phyloP scores from a whole-genome alignment of 768 basidiomycete species.

The Lactarius sp. region DNA sequence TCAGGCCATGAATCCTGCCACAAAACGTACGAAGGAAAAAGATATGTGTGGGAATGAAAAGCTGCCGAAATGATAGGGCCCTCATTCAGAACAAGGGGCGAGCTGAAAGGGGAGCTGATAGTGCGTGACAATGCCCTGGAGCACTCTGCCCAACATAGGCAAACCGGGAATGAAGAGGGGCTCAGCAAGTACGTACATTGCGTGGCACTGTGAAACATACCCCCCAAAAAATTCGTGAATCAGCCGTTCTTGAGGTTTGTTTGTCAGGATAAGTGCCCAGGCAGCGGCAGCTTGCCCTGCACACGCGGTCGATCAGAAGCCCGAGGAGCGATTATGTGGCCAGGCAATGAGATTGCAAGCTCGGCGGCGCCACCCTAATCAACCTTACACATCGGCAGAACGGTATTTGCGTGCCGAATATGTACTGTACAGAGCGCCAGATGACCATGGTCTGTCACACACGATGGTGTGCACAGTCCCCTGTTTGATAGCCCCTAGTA shows the following conservation, averaged over 20 bases:
- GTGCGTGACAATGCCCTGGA: slow-evolving; percentile 7
- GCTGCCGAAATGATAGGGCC: slow-evolving; percentile 12
- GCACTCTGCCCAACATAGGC: slow-evolving; percentile 10
- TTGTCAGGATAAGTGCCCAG: background rate
- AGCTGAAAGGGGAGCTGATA: slow-evolving; percentile 7
- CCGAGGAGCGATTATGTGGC: background rate
- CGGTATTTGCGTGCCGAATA: background rate
- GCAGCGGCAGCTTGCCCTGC: background rate
- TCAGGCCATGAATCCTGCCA: background rate
- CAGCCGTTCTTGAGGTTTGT: background rate
- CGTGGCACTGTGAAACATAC: background rate
- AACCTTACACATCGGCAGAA: background rate
- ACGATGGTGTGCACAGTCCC: slow-evolving; percentile 2
- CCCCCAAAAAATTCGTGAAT: background rate
- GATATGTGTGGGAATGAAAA: slow-evolving; percentile 4
- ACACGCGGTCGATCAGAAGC: slow-evolving; percentile 16
- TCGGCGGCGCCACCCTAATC: slow-evolving; percentile 1
- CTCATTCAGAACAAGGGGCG: slow-evolving; percentile 1
- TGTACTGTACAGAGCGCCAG: background rate
- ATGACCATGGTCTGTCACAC: slow-evolving; percentile 9
- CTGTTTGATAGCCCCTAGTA: slow-evolving; percentile 17
- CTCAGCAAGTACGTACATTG: slow-evolving; percentile 9
- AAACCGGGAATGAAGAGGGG: slow-evolving; percentile 19
- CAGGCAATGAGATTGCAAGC: background rate
- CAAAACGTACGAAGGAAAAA: background rate